These are phyloP conservation scores for Fusarium sambucinum DNA, from an alignment of 2,329 filamentous ascomycete genomes.

Conservation along the genomic window DNA sequence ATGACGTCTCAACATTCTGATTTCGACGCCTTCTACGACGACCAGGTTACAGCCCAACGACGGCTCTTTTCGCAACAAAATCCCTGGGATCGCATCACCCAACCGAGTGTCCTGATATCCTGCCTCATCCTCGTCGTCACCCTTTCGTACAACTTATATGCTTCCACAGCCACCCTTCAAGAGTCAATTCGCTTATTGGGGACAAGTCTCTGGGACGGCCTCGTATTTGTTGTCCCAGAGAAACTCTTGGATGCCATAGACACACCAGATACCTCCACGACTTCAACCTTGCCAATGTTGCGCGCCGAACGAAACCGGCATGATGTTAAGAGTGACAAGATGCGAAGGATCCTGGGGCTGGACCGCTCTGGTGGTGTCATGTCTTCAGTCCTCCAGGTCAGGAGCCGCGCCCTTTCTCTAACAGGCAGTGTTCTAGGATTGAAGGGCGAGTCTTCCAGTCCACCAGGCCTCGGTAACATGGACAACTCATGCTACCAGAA, in stretches of 20 bases:
- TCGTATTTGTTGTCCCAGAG: slow-evolving; percentile 69
- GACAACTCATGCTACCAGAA: slow-evolving; percentile 99
- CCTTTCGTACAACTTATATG: slow-evolving; percentile 53
- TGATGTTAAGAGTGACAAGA: slow-evolving; percentile 72
- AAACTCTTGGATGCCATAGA: slow-evolving; percentile 69
- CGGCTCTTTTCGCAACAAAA: slow-evolving; percentile 47
- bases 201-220: slow-evolving; percentile 69
- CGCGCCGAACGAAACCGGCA: slow-evolving; percentile 57
- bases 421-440: slow-evolving; percentile 58
- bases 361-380: slow-evolving; percentile 66
- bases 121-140: slow-evolving; percentile 51
- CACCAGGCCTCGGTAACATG: slow-evolving; percentile 84
- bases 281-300: slow-evolving; percentile 56
- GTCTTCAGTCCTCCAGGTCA: slow-evolving; percentile 68
- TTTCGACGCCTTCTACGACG: slow-evolving; percentile 54
- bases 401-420: slow-evolving; percentile 67
- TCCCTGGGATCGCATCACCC: slow-evolving; percentile 51
- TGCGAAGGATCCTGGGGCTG: slow-evolving; percentile 73
- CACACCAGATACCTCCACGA: slow-evolving; percentile 62
- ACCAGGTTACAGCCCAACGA: slow-evolving; percentile 52
- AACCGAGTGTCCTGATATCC: slow-evolving; percentile 54
- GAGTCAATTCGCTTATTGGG: slow-evolving; percentile 45
- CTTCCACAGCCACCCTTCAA: slow-evolving; percentile 50
- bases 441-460: slow-evolving; percentile 60
- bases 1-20: slow-evolving; percentile 52